These are phyloP conservation scores for Aspergillus sojae DNA, from an alignment of 2,329 filamentous ascomycete genomes.

Conservation along the genomic window DNA sequence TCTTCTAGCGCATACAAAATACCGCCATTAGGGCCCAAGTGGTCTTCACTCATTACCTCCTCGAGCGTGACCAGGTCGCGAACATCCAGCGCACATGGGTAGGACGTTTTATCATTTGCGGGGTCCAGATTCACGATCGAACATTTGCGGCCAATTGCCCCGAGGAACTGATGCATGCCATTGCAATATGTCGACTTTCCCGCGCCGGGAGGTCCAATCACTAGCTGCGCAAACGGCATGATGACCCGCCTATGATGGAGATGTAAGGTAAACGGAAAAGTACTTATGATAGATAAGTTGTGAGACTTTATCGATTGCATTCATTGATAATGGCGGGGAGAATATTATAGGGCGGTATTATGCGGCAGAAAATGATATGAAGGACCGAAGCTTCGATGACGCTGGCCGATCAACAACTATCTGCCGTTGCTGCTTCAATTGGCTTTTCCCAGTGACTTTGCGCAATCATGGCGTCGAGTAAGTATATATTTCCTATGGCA, in stretches of 20 bases:
- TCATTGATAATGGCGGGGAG: slow-evolving; percentile 25
- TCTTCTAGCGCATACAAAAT: slow-evolving; percentile 94
- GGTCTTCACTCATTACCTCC: slow-evolving; percentile 90
- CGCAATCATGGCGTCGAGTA: slow-evolving; percentile 47
- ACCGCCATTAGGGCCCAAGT: slow-evolving; percentile 88
- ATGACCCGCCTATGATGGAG: slow-evolving; percentile 4
- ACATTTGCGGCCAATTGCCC: slow-evolving; percentile 90
- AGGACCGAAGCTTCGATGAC: slow-evolving; percentile 29
- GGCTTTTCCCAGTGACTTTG: slow-evolving; percentile 10
- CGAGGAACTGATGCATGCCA: slow-evolving; percentile 98
- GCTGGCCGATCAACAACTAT: slow-evolving; percentile 23
- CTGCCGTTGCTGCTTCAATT: slow-evolving; percentile 17
- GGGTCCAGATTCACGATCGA: slow-evolving; percentile 96
- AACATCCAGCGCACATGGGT: slow-evolving; percentile 88
- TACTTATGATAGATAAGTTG: not conserved
- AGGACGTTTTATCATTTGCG: slow-evolving; percentile 89
- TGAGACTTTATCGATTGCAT: not conserved
- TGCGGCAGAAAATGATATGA: slow-evolving; percentile 36
- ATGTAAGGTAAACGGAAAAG: not conserved
- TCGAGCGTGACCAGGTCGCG: slow-evolving; percentile 86
- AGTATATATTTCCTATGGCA: slow-evolving; percentile 12
- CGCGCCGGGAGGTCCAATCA: slow-evolving; percentile 90
- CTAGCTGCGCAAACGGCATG: slow-evolving; percentile 72
- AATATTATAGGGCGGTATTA: slow-evolving; percentile 31
- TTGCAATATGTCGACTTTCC: slow-evolving; percentile 99